phyloP scores from a whole-genome alignment of 2,329 filamentous ascomycete genomes.

The Colletotrichum filicis region DNA sequence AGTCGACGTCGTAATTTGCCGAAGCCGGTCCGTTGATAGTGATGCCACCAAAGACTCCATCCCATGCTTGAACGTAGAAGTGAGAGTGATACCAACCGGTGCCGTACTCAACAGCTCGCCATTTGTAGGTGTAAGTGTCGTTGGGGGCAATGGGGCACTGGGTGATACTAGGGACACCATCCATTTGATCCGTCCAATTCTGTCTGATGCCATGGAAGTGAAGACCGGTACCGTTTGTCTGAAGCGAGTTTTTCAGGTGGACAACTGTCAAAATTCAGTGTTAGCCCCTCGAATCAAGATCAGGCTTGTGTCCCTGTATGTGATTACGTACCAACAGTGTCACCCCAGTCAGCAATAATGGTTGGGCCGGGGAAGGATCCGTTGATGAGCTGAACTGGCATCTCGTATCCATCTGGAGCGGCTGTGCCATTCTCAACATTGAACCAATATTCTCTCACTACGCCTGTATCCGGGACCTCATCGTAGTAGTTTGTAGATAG shows the following conservation, averaged over 20 bases:
- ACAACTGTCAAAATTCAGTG: slow-evolving; percentile 41
- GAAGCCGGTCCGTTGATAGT: slow-evolving; percentile 71
- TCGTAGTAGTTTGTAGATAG: slow-evolving; percentile 8
- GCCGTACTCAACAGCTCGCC: slow-evolving; percentile 65
- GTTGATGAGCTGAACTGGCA: slow-evolving; percentile 52
- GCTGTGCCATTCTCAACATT: background rate
- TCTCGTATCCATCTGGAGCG: too few relatives aligned
- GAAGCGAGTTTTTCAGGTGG: slow-evolving; percentile 62
- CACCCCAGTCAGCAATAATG: slow-evolving; percentile 64
- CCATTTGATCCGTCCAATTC: slow-evolving; percentile 61
- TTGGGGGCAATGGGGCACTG: slow-evolving; percentile 64
- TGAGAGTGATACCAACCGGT: slow-evolving; percentile 72
- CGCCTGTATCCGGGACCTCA: background rate
- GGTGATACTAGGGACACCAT: slow-evolving; percentile 64
- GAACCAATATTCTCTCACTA: slow-evolving; percentile 9
- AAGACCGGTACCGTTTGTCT: slow-evolving; percentile 67
- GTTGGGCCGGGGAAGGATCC: slow-evolving; percentile 69
- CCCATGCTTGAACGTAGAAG: slow-evolving; percentile 57
- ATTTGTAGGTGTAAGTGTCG: slow-evolving; percentile 65
- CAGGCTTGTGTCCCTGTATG: too few relatives aligned
- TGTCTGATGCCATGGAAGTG: slow-evolving; percentile 74
- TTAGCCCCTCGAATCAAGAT: too few relatives aligned
- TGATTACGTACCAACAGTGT: slow-evolving; percentile 46
- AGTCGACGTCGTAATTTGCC: slow-evolving; percentile 70
- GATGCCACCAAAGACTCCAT: slow-evolving; percentile 70